Evolutionary conservation across 2,329 filamentous ascomycete genomes (phyloP).

Genomic region (Whalleya microplaca): DNA sequence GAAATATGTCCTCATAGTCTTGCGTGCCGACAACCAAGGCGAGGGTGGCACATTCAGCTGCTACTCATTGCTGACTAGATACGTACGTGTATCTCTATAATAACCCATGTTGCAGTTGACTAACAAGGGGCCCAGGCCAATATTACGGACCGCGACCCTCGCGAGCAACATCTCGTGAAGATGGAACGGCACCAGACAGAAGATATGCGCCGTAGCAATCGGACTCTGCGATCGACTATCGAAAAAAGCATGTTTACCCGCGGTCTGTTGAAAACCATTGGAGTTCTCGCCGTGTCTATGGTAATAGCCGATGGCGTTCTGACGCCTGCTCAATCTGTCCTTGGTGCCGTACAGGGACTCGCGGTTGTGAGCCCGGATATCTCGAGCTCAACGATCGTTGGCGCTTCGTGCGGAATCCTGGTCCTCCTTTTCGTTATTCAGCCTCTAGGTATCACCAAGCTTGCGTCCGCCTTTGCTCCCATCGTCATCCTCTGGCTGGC

Average conservation of each 20-base stretch:
- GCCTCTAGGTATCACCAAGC: slow-evolving; percentile 64
- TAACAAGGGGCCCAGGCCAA: slow-evolving; percentile 47
- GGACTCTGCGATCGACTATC: slow-evolving; percentile 57
- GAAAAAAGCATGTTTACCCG: slow-evolving; percentile 59
- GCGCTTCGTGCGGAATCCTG: slow-evolving; percentile 66
- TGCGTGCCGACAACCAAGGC: slow-evolving; percentile 70
- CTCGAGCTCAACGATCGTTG: slow-evolving; percentile 60
- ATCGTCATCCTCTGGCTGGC: slow-evolving; percentile 70
- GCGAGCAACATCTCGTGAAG: slow-evolving; percentile 56
- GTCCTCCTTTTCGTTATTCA: slow-evolving; percentile 67
- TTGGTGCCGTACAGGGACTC: slow-evolving; percentile 69
- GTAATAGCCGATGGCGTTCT: slow-evolving; percentile 69
- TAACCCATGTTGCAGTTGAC: not conserved
- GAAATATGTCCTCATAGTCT: slow-evolving; percentile 70
- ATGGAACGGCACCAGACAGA: slow-evolving; percentile 62
- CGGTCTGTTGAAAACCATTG: slow-evolving; percentile 60
- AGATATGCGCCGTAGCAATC: slow-evolving; percentile 57
- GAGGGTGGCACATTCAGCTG: slow-evolving; percentile 72
- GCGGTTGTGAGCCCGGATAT: slow-evolving; percentile 62
- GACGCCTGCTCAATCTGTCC: slow-evolving; percentile 71
- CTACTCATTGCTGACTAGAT: slow-evolving; percentile 66
- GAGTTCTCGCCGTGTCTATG: slow-evolving; percentile 68
- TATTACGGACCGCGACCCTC: slow-evolving; percentile 63
- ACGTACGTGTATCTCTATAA: slow-evolving; percentile 41
- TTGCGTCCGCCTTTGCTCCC: slow-evolving; percentile 66